Conservation (phyloP, 2,329 filamentous ascomycete species). For the Xylariaceae sp. region DNA sequence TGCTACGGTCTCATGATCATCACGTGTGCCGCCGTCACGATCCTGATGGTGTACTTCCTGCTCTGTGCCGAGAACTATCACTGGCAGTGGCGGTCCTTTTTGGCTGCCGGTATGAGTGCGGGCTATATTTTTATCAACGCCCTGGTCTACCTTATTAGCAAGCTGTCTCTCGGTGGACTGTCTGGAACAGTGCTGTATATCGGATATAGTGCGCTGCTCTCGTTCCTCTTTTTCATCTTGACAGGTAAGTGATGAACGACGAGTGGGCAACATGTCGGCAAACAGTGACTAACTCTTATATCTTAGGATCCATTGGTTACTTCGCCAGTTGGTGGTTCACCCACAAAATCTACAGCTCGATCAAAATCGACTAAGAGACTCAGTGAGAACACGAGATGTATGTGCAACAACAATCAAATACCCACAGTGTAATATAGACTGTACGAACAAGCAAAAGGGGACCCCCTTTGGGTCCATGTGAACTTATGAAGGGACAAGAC, state of each 20-base stretch:
- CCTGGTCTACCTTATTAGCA: conserved; percentile 85
- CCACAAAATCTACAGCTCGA: conserved; percentile 90
- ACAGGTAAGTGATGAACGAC: conserved; percentile 65
- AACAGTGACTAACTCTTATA: conserved; percentile 9
- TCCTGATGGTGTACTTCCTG: conserved; percentile 93
- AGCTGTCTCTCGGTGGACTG: conserved; percentile 79
- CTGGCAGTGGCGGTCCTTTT: conserved; percentile 97
- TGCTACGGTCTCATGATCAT: conserved; percentile 98
- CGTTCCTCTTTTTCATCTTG: conserved; percentile 87
- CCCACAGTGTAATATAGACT: conserved; percentile 18
- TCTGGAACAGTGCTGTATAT: conserved; percentile 88
- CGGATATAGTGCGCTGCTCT: conserved; percentile 86
- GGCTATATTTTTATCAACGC: conserved; percentile 91
- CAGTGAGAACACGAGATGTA: neutral
- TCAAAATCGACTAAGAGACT: conserved; percentile 80
- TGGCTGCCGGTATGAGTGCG: conserved; percentile 85
- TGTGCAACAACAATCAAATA: neutral
- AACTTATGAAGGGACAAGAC: no score
- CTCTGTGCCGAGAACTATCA: conserved; percentile 97
- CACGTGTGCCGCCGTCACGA: conserved; percentile 86
- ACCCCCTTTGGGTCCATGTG: no score
- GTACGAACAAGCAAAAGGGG: conserved; percentile 10
- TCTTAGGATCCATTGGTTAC: conserved; percentile 85
- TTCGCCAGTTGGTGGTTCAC: conserved; percentile 94
- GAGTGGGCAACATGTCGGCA: neutral